Base-by-base conservation (phyloP, 1,284 basidiomycete genomes). In the Cutaneotrichosporon dermatis region DNA sequence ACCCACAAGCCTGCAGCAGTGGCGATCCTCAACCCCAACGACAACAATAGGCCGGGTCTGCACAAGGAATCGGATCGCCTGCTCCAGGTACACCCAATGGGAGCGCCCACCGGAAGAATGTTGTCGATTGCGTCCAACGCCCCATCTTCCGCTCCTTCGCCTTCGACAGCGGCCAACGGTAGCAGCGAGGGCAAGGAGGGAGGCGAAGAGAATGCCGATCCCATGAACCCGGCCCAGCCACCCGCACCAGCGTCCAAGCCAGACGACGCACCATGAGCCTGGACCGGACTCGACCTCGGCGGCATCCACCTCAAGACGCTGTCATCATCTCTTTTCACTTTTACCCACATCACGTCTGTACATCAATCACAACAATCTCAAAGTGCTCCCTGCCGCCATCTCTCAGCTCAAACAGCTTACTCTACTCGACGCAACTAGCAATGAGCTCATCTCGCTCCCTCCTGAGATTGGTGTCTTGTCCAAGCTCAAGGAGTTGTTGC, bases 271-370 rank as follows among this genome's bases (percentile, higher is more conserved):
- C 64, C 69, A 46, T 67, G 73, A 79, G 61, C 75, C 0, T 99
- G 95, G 94, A 88, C 82, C 36, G 91, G 91, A 11, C 82, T 99
- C 60, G 95, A 99, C 79, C 92, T 99, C 86, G 95, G 96, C 59
- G 95, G 95, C 4, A 87, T 97, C 62, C 85, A 87, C 65, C 85
- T 99, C 74, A 95, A 95, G 83, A 92, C 89, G 67, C 82, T 99
- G 53, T 89, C 93, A 35, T 79, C 85, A 10, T 86, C 85, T 11
- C 82, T 96, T 40, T 99, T 98, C 81, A 83, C 86, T n/a, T 98
- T 97, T 81, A 84, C 84, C 13, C 92, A 92, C 81, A 86, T 99
- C 64, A 90, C 90, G 63, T 90, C 88, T 99, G 57, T 99, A 96
- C 79, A 90, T 99, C 79, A 98, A 98, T 72, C 95, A 99, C 82